Evolutionary conservation across 164 flowering plant genomes (phyloP).

Genomic region (Houttuynia cordata): DNA sequence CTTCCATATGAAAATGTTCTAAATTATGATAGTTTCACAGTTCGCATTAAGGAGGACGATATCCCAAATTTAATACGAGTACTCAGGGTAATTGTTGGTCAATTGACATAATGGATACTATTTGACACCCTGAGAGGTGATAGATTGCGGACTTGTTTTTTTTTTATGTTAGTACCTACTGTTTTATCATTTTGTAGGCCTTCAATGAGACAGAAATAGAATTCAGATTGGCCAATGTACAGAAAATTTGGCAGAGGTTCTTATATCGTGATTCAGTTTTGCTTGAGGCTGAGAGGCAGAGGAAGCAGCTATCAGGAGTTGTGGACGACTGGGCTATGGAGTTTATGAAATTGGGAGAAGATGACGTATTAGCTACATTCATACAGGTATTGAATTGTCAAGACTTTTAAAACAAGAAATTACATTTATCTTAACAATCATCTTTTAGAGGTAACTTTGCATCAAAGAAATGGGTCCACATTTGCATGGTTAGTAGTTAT

Average conservation of each 20-base stretch:
- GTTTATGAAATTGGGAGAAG: constrained; percentile 44
- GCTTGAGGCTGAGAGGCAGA: constrained; percentile 89
- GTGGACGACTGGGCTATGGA: constrained; percentile 67
- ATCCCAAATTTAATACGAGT: constrained; percentile 68
- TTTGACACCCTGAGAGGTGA: neutral
- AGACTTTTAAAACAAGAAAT: too few relatives aligned
- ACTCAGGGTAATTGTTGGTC: constrained; percentile 50
- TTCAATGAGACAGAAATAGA: constrained; percentile 69
- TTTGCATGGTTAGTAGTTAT: too few relatives aligned
- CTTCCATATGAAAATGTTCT: constrained; percentile 89
- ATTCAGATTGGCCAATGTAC: constrained; percentile 68
- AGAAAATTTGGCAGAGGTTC: constrained; percentile 81
- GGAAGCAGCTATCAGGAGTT: constrained; percentile 29
- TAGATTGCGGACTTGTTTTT: neutral
- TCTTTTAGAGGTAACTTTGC: neutral
- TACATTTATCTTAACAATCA: neutral
- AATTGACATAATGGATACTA: neutral
- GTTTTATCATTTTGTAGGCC: constrained; percentile 25
- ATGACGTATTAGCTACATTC: constrained; percentile 77
- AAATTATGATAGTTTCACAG: constrained; percentile 85
- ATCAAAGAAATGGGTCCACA: neutral
- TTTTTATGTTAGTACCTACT: neutral
- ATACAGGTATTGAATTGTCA: constrained; percentile 52
- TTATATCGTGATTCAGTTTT: constrained; percentile 71
- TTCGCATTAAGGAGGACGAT: constrained; percentile 79